Evolutionary conservation across 2,329 filamentous ascomycete species (phyloP).

Genomic region (Ophiostoma perfectum): DNA sequence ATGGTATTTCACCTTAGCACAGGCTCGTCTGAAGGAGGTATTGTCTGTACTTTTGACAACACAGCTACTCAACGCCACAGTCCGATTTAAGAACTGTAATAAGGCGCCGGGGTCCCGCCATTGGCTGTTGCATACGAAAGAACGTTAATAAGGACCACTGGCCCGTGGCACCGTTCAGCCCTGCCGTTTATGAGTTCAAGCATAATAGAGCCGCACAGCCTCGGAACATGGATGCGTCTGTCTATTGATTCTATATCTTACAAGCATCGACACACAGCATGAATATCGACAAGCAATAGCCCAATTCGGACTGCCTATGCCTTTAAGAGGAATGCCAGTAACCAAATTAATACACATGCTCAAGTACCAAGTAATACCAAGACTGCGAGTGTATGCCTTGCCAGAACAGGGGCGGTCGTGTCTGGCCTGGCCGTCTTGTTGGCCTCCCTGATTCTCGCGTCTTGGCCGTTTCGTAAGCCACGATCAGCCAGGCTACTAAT

Average conservation of each 20-base stretch:
- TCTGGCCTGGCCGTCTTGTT: neutral
- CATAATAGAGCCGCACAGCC: neutral
- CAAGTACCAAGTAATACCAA: neutral
- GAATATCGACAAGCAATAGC: no score
- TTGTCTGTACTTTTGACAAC: no score
- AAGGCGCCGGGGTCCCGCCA: neutral
- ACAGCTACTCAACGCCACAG: no score
- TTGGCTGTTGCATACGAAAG: neutral
- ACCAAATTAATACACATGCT: neutral
- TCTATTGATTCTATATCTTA: neutral
- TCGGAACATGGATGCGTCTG: neutral
- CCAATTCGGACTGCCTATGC: neutral
- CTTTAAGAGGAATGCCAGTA: neutral
- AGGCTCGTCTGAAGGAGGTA: no score
- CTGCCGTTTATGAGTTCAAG: neutral
- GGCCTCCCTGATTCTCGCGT: neutral
- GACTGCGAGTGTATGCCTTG: neutral
- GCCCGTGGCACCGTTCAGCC: neutral
- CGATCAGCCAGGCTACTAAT: no score
- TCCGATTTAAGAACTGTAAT: neutral
- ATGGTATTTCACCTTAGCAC: no score
- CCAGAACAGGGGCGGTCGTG: no score
- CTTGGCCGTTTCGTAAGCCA: neutral
- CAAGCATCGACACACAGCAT: no score
- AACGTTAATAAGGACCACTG: constrained; percentile 4